Conservation (phyloP, 2,329 filamentous ascomycete species). For the Pyrenochaeta sp. region DNA sequence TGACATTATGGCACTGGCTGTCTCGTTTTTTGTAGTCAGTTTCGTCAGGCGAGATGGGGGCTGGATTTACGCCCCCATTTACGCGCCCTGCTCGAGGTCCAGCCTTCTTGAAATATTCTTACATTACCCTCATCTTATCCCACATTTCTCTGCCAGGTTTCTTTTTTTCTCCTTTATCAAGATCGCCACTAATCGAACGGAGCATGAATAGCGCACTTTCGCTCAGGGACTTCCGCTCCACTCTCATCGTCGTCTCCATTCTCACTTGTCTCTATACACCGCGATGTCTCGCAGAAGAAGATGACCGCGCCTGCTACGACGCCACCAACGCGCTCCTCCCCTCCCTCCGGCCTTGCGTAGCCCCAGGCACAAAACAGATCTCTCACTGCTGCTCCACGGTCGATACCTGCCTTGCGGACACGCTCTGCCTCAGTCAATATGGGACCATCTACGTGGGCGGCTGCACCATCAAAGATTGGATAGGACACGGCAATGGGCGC, state of each 20-base stretch:
- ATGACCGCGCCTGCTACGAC: background rate
- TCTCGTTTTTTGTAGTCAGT: too few relatives aligned
- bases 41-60: too few relatives aligned
- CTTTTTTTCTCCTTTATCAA: background rate
- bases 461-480: constrained; percentile 6
- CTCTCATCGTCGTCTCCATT: background rate
- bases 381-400: constrained; percentile 5
- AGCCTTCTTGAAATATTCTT: background rate
- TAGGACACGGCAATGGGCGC: background rate
- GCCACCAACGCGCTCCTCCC: background rate
- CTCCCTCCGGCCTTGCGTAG: constrained; percentile 1
- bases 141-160: background rate
- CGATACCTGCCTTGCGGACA: constrained; percentile 6
- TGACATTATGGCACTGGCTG: too few relatives aligned
- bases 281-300: background rate
- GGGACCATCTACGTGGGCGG: constrained; percentile 6
- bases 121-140: background rate
- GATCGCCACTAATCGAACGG: background rate
- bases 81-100: too few relatives aligned
- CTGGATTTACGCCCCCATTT: too few relatives aligned
- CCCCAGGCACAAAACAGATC: background rate
- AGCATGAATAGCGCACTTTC: background rate
- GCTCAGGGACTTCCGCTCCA: background rate
- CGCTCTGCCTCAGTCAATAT: constrained; percentile 4
- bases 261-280: background rate